Percentiles rank a stretch among this genome's conserved stretches.
Evolutionary conservation across 805 yeast species (phyloP).

Genomic region (Wickerhamomyces xylosicus): DNA sequence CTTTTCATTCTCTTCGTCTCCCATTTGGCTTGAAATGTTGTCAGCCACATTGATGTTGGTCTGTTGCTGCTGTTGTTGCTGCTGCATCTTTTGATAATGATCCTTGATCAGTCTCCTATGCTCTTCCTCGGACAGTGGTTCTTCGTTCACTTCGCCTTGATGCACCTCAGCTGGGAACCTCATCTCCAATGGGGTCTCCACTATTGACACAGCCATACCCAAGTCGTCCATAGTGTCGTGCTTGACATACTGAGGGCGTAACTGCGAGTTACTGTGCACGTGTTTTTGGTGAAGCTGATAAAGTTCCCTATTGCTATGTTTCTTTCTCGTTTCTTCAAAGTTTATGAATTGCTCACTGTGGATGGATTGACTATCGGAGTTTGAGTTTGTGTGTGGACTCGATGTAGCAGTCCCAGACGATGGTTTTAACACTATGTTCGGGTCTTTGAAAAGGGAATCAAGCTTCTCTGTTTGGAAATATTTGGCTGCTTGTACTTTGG

Average conservation of each 20-base stretch:
- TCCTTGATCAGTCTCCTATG: too few relatives aligned
- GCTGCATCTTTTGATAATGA: too few relatives aligned
- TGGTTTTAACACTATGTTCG: background rate
- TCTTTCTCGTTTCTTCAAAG: constrained; percentile 17
- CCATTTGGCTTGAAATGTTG: too few relatives aligned
- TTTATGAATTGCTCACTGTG: constrained; percentile 9
- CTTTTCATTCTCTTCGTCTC: background rate
- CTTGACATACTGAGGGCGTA: background rate
- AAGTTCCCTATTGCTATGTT: background rate
- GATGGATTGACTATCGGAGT: background rate
- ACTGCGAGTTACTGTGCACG: background rate
- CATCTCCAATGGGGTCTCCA: background rate
- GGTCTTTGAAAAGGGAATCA: background rate
- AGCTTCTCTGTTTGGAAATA: too few relatives aligned
- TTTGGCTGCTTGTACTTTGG: too few relatives aligned
- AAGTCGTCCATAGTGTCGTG: background rate
- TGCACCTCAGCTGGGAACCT: background rate
- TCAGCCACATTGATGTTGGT: too few relatives aligned
- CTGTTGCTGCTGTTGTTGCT: too few relatives aligned
- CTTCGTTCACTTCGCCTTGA: too few relatives aligned
- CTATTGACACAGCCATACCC: background rate
- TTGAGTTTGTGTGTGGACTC: too few relatives aligned
- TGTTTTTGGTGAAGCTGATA: background rate
- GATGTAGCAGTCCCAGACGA: too few relatives aligned
- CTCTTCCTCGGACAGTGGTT: too few relatives aligned